Conservation (phyloP, 768 basidiomycete species). For the Clitopilus hobsonii region DNA sequence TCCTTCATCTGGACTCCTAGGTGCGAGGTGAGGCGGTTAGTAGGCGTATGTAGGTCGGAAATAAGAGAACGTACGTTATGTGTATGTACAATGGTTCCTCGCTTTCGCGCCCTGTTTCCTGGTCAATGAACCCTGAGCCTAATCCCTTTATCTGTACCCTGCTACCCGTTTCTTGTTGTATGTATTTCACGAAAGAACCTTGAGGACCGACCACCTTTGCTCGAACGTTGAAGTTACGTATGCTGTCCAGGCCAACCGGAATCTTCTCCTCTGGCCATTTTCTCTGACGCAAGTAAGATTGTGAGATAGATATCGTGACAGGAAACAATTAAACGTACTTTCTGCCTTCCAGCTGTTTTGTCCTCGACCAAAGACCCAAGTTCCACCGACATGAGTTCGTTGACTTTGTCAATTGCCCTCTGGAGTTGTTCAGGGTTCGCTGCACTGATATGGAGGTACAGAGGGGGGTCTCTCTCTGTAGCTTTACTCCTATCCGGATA, state of each 20-base stretch:
- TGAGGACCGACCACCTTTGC: conserved; percentile 96
- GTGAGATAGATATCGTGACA: neutral
- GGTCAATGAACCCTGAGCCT: conserved; percentile 93
- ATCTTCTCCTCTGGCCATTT: conserved; percentile 99
- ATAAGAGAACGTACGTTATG: conserved; percentile 57
- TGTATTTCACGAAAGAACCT: conserved; percentile 98
- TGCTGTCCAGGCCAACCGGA: conserved; percentile 80
- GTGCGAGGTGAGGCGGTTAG: neutral
- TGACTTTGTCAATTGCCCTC: conserved; percentile 62
- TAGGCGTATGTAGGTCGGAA: conserved; percentile 49
- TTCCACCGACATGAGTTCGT: conserved; percentile 70
- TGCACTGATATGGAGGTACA: conserved; percentile 92
- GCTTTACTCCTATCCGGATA: conserved; percentile 91
- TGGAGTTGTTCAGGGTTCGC: conserved; percentile 60
- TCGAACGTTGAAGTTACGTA: conserved; percentile 95
- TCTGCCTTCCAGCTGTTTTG: conserved; percentile 67
- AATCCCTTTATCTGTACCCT: conserved; percentile 96
- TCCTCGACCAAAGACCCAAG: conserved; percentile 81
- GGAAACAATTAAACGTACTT: conserved; percentile 33
- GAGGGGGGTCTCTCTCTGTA: conserved; percentile 86
- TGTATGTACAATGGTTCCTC: conserved; percentile 93
- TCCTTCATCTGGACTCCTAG: conserved; percentile 68
- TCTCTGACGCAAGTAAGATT: conserved; percentile 37
- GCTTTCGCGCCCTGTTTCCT: conserved; percentile 74
- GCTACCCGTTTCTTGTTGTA: conserved; percentile 93